Base-by-base conservation (phyloP, 352 stramenopile species). In the Pythium oligandrum region DNA sequence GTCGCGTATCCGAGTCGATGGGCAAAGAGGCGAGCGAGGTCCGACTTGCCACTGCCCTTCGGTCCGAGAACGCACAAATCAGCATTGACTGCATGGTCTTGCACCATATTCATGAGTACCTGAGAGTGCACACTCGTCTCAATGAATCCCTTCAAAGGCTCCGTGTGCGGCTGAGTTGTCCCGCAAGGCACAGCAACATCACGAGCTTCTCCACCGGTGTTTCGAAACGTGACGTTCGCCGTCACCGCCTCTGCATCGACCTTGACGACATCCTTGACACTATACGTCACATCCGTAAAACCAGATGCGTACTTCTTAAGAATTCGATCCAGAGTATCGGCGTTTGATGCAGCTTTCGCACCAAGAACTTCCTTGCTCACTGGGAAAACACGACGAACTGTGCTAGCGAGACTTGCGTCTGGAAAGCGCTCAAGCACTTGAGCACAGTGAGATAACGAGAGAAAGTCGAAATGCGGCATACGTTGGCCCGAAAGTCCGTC, bases 31-130 rank as follows among this genome's bases (percentile, higher is more conserved):
- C 83, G 65, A 31, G 73, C 75, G 2, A 96, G 51, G 7, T 70
- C 66, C 6, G 84, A 95, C 58, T 96, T 96, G 3, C 87, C 87
- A 32, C 78, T 90, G 8, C 88, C 88, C 65, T 93, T 93, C 1
- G 70, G 69, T 11, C 86, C 88, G 6, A 96, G 50, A 34, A 96
- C 55, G 47, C 84, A 95, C 44, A 96, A 56, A 55, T 96, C 87
- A 1, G 70, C 68, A 5, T 83, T 83, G 0, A 81, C 69, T 32
- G 77, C 64, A 51, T 96, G 86, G 44, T 94, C 86, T 59, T 90
- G 77, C 34, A 93, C 66, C 84, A 96, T 93, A 32, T 71, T 59
- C 2, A 70, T 57, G 9, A 96, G 46, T 31, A 86, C 61, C 6
- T 61, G 49, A 11, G 57, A 64, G 44, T 90, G 80, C 33, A 64